Base-by-base conservation (phyloP, 768 basidiomycete species). In the Amanita fuliginea region DNA sequence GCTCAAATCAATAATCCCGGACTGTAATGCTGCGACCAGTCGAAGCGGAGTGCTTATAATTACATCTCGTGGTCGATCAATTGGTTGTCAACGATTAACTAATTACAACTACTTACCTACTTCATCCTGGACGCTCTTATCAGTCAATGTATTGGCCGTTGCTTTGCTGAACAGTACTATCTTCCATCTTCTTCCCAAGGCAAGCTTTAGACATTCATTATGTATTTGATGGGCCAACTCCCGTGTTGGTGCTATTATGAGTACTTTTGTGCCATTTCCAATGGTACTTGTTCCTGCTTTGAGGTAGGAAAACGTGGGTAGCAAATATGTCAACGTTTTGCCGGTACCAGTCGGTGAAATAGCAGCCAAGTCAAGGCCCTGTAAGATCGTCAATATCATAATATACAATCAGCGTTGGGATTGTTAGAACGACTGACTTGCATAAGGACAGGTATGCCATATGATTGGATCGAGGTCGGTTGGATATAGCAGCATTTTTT, bases 311-410 rank as follows among this genome's bases (percentile, higher is more conserved):
- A 98, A 75, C 19, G 91, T 72, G 0, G 96, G 94, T 13, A 96
- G 67, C 11, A 96, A 72, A 64, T 97, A 99, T 0, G 93, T 79
- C 5, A 97, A 72, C 0, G 96, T 99, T 70, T 99, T 99, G 52
- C 96, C 96, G 8, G 90, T 94, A 44, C 96, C 96, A 4, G 96
- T 99, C 0, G 96, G 96, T 0, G 96, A 96, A 16, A 98, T 86
- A 24, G 94, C 95, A 47, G 88, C 83, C 19, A 96, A 72, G 64
- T 99, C 95, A 51, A 88, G 81, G 53, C 70, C 72, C 89, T 89
- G 51, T 24, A 19, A 35, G 4, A 45, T 41, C 10, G 52, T 57
- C 7, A 54, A 28, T 37, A 37, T 32, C 11, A 13, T n/a, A n/a
- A n/a, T n/a, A n/a, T n/a, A n/a, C 44, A 33, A 26, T 16, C 53